Base-by-base conservation (phyloP, 2,329 filamentous ascomycete species). In the Xylaria sp. region DNA sequence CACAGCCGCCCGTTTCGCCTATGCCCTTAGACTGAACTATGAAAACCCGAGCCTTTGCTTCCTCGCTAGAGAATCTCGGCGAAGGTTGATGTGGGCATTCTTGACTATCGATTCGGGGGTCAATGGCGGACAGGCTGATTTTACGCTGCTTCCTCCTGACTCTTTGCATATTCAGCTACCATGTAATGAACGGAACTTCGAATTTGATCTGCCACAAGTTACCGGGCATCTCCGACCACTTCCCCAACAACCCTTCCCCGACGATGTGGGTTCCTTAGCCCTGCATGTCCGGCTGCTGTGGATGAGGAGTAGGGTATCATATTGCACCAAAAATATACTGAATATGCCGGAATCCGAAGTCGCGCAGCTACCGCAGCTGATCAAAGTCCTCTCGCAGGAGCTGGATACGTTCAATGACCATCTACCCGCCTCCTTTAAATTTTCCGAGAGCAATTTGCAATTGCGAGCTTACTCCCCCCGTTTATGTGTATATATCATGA, bases 401-500 rank as follows among this genome's bases (percentile, higher is more conserved):
- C 71, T 81, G 13, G 79, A 80, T 13, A 79, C 80, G 11, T 86
- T 86, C 62, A 83, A 83, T 46, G 78, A 80, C 19, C 77, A 83
- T 23, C 71, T 86, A 4, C 84, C 84, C 1, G 75, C 80, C 0
- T 85, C 83, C 9, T 86, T 87, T 66, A 81, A 82, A 47, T 86
- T 85, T 71, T 85, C 83, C 10, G 83, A 86, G 62, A 81, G 78
- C 63, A 86, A 85, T 29, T 74, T 86, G 3, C 79, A 83, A 13
- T 74, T 86, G 23, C 80, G 84, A 5, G 82, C 83, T 2, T 86
- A 86, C 66, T 86, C 84, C 1, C 81, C 83, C 2, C 77, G 84
- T 3, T 78, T 87, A 4, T 85, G 83, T 62, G 82, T 84, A 41
- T 86, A 84, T 60, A 76, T 86, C 67, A 86, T 85, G 83, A 86